Conservation (phyloP, 2,329 filamentous ascomycete species). For the Aspergillus arachidicola region DNA sequence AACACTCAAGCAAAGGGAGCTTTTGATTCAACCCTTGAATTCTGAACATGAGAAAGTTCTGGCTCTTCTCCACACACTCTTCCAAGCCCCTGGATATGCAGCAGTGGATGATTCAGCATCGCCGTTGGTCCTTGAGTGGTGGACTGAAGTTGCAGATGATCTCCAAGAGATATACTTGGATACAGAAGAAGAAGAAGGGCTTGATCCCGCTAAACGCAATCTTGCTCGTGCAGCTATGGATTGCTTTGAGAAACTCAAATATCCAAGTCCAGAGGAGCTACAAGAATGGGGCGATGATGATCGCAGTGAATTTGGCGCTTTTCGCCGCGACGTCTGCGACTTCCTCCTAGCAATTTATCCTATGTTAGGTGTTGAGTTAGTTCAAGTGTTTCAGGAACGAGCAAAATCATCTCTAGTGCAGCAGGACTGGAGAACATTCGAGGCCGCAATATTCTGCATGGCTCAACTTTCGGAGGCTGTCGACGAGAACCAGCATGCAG, state of each 20-base stretch:
- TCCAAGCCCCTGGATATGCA: conserved; percentile 44
- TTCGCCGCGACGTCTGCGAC: conserved; percentile 49
- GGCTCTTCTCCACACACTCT: conserved; percentile 40
- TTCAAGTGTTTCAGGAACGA: conserved; percentile 44
- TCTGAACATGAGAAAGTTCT: conserved; percentile 38
- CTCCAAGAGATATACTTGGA: conserved; percentile 36
- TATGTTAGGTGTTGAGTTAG: conserved; percentile 45
- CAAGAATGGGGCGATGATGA: conserved; percentile 48
- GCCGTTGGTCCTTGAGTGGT: conserved; percentile 44
- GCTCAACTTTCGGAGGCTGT: conserved; percentile 49
- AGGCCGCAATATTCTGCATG: conserved; percentile 48
- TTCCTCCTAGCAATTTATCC: conserved; percentile 48
- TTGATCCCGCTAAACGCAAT: conserved; percentile 39
- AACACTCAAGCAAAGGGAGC: conserved; percentile 30
- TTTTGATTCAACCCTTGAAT: conserved; percentile 35
- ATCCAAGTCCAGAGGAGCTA: conserved; percentile 36
- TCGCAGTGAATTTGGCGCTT: conserved; percentile 44
- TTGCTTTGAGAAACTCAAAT: conserved; percentile 47
- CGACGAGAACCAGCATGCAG: conserved; percentile 46
- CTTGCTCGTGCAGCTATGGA: conserved; percentile 44
- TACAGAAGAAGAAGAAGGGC: conserved; percentile 26
- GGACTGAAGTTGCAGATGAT: conserved; percentile 44
- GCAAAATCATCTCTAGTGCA: conserved; percentile 35
- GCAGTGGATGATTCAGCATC: conserved; percentile 43
- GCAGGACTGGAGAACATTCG: conserved; percentile 46